phyloP scores from a whole-genome alignment of 345 rosid genomes.

The Luvunga scandens region DNA sequence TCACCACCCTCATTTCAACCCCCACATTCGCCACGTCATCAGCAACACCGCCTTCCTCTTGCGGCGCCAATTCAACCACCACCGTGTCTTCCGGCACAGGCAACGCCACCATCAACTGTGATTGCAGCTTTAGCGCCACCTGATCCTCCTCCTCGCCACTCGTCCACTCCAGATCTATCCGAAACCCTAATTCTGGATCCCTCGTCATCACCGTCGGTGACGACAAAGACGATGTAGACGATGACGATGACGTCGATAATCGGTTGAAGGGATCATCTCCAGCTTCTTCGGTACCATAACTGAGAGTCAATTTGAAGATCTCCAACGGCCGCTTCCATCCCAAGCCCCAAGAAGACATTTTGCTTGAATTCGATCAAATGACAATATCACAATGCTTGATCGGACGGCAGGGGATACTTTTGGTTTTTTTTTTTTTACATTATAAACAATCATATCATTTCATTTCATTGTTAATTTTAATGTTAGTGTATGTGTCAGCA shows the following conservation, averaged over 20 bases:
- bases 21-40: slow-evolving; percentile 40
- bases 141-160: slow-evolving; percentile 91
- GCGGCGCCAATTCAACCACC: slow-evolving; percentile 39
- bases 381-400: slow-evolving; percentile 17
- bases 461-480: no score
- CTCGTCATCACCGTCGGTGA: slow-evolving; percentile 12
- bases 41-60: slow-evolving; percentile 26
- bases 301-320: slow-evolving; percentile 66
- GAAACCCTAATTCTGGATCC: slow-evolving; percentile 67
- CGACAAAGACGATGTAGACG: slow-evolving; percentile 16
- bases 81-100: slow-evolving; percentile 87
- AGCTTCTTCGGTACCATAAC: slow-evolving; percentile 68
- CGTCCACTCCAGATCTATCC: slow-evolving; percentile 91
- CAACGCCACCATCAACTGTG: slow-evolving; percentile 91
- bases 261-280: slow-evolving; percentile 43
- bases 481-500: background rate
- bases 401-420: slow-evolving; percentile 16
- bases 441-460: background rate
- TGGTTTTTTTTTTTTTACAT: background rate
- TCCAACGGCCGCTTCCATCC: slow-evolving; percentile 96
- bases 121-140: slow-evolving; percentile 77
- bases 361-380: background rate
- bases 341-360: slow-evolving; percentile 98
- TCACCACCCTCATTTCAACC: slow-evolving; percentile 76
- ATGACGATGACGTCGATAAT: slow-evolving; percentile 34